Evolutionary conservation across 2,329 filamentous ascomycete species (phyloP), one percentile per base, ranked within the genome.

Genomic region (Rhynchosporium graminicola): DNA sequence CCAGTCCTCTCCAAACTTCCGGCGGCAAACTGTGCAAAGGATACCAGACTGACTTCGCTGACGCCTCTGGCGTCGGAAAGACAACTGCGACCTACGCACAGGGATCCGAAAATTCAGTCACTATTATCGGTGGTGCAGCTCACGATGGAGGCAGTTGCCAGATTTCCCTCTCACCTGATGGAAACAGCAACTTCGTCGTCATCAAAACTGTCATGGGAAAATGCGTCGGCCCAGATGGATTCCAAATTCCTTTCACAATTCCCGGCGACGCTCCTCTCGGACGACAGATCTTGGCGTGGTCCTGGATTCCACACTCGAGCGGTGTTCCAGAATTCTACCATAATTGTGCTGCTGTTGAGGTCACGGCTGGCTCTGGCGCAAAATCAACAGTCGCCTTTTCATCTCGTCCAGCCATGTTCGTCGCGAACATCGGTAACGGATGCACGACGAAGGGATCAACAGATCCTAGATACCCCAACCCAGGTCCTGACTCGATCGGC

Each of bases 351-450:
- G 33, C 46, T 0, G 26, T 59, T 8, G 46, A 59, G 10, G 46
- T 59, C 33, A 7, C n/a, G 3, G 12, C 20, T 3, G 33, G 57
- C 8, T 40, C 31, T 20, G 57, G 46, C 0, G 31, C n/a, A 4
- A 2, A 46, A 29, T 12, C 57, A 33, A 9, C 29, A 1, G 9
- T 40, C n/a, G n/a, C 57, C 0, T 59, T 42, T 13, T 29, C 45
- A 26, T 4, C 9, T 5, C 45, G 57, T 4, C 57, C 57, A 1
- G 9, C 15, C 5, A 51, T 59, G n/a, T 50, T 59, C 12, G 46
- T 59, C 2, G 57, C 57, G 15, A 59, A 59, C 46, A 51, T 59
- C 10, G 57, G 45, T 6, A 58, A 59, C 20, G 33, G 31, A 8
- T 59, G 57, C 36, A 51, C 4, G 33, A 38, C 46, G 3, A n/a